These are phyloP conservation scores for Lactarius tabidus DNA, from an alignment of 768 basidiomycete species.

Conservation along the genomic window DNA sequence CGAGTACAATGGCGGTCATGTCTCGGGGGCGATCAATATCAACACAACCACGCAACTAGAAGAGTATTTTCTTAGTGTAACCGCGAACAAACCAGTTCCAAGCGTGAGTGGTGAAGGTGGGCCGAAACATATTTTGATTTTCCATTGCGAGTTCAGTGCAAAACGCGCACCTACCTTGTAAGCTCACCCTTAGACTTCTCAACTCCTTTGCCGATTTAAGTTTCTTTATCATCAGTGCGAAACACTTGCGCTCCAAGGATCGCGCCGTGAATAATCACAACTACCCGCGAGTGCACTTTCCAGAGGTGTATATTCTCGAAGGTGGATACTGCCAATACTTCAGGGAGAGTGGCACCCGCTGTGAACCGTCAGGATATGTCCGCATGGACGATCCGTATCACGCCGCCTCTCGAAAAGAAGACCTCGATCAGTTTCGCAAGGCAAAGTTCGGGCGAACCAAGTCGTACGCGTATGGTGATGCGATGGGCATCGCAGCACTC, in stretches of 20 bases:
- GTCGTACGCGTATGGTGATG: constrained; percentile 91
- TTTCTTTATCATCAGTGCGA: constrained; percentile 59
- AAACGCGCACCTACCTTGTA: constrained; percentile 97
- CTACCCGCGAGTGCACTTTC: constrained; percentile 92
- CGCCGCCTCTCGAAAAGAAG: constrained; percentile 72
- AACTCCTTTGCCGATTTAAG: neutral
- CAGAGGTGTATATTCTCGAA: constrained; percentile 94
- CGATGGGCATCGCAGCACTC: constrained; percentile 34
- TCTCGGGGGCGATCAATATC: constrained; percentile 88
- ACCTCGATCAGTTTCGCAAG: constrained; percentile 89
- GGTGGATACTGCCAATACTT: constrained; percentile 94
- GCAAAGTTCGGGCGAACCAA: constrained; percentile 84
- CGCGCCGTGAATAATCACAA: constrained; percentile 81
- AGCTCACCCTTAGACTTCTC: constrained; percentile 31
- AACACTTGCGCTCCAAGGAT: constrained; percentile 87
- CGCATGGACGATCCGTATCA: constrained; percentile 94
- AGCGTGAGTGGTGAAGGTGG: constrained; percentile 69
- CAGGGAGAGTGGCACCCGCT: constrained; percentile 60
- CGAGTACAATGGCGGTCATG: constrained; percentile 91
- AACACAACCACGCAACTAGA: constrained; percentile 78
- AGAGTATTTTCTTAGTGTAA: constrained; percentile 65
- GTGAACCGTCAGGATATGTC: constrained; percentile 80
- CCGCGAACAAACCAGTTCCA: constrained; percentile 53
- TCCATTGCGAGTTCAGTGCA: constrained; percentile 97
- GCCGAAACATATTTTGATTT: constrained; percentile 83